Evolutionary conservation across 1,284 basidiomycete genomes (phyloP), one percentile per base, ranked within the genome.

Genomic region (Sparassis latifolia): DNA sequence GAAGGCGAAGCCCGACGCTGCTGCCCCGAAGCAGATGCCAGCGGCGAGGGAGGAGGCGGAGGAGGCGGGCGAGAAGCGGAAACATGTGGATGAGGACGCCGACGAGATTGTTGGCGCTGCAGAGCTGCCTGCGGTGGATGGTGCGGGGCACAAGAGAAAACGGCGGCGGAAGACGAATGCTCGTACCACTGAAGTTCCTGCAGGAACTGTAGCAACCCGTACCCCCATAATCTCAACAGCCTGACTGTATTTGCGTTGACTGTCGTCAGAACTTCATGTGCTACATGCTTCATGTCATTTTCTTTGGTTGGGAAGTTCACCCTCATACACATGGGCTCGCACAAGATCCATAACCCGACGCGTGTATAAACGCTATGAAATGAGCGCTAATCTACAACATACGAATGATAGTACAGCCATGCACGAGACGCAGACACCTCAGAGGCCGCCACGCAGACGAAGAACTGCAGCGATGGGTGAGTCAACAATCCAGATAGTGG

Each of bases 401-500:
- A 20, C 20, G 20, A 20, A 20, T 20, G 20, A 20, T 20, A 20
- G 20, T 20, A 20, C 20, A 20, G 20, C 20, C 20, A 20, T 20
- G 20, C 20, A 20, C 20, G 20, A 20, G 20, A 20, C 20, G 20
- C 20, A 47, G 43, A 42, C 45, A 48, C 12, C 46, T 68, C 59
- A 74, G 39, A 74, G 70, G 33, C 83, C 84, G 64, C 90, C 90
- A 69, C 90, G 81, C 63, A 79, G 79, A 69, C 91, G 85, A 55
- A 93, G 76, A 35, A 94, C 91, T 58, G 75, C 56, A 67, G 72
- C 69, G 44, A 74, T 64, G 61, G 0, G 50, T 54, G 3, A 53
- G n/a, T 37, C 0, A 28, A 10, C 5, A 27, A 27, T 4, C 27
- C 27, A 0, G 45, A 43, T 42, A 27, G 20, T 20, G 20, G 20